Evolutionary conservation across 164 flowering plant genomes (phyloP).

Genomic region (Aristolochia fimbriata): DNA sequence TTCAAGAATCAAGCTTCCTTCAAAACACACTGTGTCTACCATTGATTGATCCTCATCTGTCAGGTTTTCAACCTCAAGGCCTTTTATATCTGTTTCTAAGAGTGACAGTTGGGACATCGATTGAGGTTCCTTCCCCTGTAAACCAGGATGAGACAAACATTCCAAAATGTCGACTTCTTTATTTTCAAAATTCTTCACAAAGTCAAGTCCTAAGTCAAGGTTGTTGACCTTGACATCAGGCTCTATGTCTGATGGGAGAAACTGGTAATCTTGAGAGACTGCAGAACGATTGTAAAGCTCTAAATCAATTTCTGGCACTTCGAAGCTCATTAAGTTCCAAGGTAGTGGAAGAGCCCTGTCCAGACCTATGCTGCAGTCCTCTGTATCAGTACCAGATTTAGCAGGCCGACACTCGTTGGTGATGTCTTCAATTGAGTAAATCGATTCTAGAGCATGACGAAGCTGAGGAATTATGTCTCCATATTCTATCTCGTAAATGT

Average conservation of each 20-base stretch:
- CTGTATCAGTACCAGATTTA: slow-evolving; percentile 16
- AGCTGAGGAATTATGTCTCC: slow-evolving; percentile 20
- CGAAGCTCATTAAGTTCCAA: slow-evolving; percentile 38
- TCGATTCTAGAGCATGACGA: slow-evolving; percentile 24
- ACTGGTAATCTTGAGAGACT: slow-evolving; percentile 25
- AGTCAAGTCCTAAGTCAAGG: slow-evolving; percentile 15
- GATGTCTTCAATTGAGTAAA: slow-evolving; percentile 40
- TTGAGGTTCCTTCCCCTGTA: slow-evolving; percentile 22
- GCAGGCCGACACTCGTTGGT: slow-evolving; percentile 20
- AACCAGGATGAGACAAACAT: slow-evolving; percentile 21
- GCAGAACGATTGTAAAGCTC: slow-evolving; percentile 14
- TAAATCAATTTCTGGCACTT: slow-evolving; percentile 46
- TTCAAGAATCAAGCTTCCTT: slow-evolving; percentile 55
- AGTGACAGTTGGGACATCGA: slow-evolving; percentile 15
- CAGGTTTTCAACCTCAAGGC: slow-evolving; percentile 15
- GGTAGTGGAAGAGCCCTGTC: slow-evolving; percentile 14
- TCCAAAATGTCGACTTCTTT: slow-evolving; percentile 25
- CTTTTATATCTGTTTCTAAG: slow-evolving; percentile 30
- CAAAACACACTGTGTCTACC: slow-evolving; percentile 25
- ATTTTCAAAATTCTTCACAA: slow-evolving; percentile 34
- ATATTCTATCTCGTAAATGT: slow-evolving; percentile 12
- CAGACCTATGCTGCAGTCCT: slow-evolving; percentile 25
- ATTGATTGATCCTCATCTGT: slow-evolving; percentile 11
- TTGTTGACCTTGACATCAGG: slow-evolving; percentile 13
- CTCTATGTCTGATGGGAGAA: slow-evolving; percentile 25